phyloP scores from a whole-genome alignment of 2,329 filamentous ascomycete genomes.

The Fusarium globosum region DNA sequence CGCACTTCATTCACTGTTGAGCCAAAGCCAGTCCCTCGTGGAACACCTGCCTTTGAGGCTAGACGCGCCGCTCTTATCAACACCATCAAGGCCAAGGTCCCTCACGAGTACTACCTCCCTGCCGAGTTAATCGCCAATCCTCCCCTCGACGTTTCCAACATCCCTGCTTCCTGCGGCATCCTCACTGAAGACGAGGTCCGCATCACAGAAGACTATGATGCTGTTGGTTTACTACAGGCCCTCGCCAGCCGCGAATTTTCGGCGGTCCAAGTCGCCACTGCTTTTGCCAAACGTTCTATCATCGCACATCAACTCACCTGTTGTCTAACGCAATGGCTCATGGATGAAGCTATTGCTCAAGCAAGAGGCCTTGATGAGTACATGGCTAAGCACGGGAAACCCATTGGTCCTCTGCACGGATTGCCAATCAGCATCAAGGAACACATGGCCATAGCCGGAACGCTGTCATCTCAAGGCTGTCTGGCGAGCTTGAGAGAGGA shows the following conservation, averaged over 20 bases:
- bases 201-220: not conserved
- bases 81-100: not conserved
- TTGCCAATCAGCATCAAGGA: constrained; percentile 32
- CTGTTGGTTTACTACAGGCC: not conserved
- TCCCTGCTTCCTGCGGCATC: not conserved
- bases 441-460: constrained; percentile 22
- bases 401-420: constrained; percentile 28
- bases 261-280: not conserved
- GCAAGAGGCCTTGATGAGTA: constrained; percentile 22
- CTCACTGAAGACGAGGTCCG: not conserved
- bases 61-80: not conserved
- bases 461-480: constrained; percentile 2
- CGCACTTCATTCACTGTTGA: constrained; percentile 51
- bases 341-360: constrained; percentile 16
- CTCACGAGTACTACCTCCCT: not conserved
- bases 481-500: constrained; percentile 12
- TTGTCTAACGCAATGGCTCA: constrained; percentile 27
- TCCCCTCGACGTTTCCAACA: not conserved
- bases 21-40: not conserved
- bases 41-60: not conserved
- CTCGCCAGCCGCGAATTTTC: not conserved
- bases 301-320: constrained; percentile 29
- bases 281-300: constrained; percentile 24
- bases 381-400: constrained; percentile 8
- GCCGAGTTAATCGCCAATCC: not conserved